Evolutionary conservation across 306 rosid genomes (phyloP), one percentile per base, ranked within the genome.

Genomic region (Fragaria vesca): DNA sequence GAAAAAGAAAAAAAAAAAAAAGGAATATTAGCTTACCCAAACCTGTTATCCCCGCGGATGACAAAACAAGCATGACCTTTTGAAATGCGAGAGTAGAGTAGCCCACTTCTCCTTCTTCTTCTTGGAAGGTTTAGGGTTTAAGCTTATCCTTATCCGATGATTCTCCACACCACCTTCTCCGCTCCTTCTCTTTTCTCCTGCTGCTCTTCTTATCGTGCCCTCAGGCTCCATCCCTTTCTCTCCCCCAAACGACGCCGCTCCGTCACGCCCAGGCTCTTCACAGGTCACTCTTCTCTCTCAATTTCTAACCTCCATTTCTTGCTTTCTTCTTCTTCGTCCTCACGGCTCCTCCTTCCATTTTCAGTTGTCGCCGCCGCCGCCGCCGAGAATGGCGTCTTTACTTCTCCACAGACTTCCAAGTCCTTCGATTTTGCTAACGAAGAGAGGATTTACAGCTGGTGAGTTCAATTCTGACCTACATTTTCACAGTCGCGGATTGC

Each of bases 391-490:
- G 91, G 91, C 12, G 87, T 82, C 42, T 92, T 88, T 70, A 88
- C 87, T 38, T 94, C 98, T 79, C 94, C 95, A 7, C 93, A 92
- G 86, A 71, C 81, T 5, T 86, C 97, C 36, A 94, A 94, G 71
- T 47, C 92, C 75, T 94, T 94, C 69, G 98, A 94, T 74, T 92
- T 94, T 73, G 63, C 94, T 20, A 75, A 89, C 0, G 98, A 94
- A 79, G 96, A 94, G 67, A 93, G 96, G 26, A 94, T 94, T 75
- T 94, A 94, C 80, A 92, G 83, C 70, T 94, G 98, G 98, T 94
- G 83, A 15, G 16, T 38, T 30, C 42, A 47, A 50, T 75, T 42
- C 67, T 24, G 26, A 46, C 42, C 55, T 58, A n/a, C 5, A 13
- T 6, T 54, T 38, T 6, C 40, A 24, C 77, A 15, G 7, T 55